A percentile compares a stretch with the other conserved stretches of the same genome.
phyloP scores from a whole-genome alignment of 2,329 filamentous ascomycete genomes.

The Exophiala viscosa region DNA sequence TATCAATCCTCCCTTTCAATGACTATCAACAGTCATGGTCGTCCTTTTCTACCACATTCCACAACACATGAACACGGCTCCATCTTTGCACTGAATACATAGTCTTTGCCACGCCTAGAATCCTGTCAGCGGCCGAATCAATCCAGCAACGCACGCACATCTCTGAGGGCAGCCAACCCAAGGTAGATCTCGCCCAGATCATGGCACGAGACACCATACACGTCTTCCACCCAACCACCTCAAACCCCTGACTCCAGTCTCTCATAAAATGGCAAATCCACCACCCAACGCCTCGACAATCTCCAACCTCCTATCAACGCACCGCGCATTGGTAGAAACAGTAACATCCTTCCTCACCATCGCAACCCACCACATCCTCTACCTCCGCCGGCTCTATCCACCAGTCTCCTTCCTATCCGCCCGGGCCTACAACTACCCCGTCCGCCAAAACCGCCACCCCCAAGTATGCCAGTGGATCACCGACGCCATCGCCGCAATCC shows the following conservation, averaged over 20 bases:
- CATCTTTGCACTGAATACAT: too few relatives aligned
- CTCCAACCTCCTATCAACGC: conserved; percentile 39
- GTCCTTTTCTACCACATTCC: too few relatives aligned
- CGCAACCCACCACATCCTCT: conserved; percentile 80
- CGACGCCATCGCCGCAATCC: conserved; percentile 71
- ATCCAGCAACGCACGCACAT: too few relatives aligned
- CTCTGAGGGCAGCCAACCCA: too few relatives aligned
- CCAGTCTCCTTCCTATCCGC: conserved; percentile 70
- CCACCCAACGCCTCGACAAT: conserved; percentile 29
- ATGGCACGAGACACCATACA: not conserved
- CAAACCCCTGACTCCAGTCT: not conserved
- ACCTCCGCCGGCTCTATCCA: conserved; percentile 77
- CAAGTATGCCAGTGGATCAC: conserved; percentile 80
- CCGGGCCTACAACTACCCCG: conserved; percentile 76
- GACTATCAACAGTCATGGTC: too few relatives aligned
- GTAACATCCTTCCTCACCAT: conserved; percentile 79
- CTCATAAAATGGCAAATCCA: conserved; percentile 13
- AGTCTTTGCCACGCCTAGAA: too few relatives aligned
- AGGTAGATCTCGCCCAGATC: too few relatives aligned
- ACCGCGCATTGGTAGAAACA: conserved; percentile 44
- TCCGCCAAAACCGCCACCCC: conserved; percentile 82
- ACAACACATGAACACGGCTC: too few relatives aligned
- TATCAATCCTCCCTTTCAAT: too few relatives aligned
- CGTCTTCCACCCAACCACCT: not conserved
- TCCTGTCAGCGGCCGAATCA: too few relatives aligned